Base-by-base conservation (phyloP, 1,284 basidiomycete genomes). In the Rugosomyces carneus region DNA sequence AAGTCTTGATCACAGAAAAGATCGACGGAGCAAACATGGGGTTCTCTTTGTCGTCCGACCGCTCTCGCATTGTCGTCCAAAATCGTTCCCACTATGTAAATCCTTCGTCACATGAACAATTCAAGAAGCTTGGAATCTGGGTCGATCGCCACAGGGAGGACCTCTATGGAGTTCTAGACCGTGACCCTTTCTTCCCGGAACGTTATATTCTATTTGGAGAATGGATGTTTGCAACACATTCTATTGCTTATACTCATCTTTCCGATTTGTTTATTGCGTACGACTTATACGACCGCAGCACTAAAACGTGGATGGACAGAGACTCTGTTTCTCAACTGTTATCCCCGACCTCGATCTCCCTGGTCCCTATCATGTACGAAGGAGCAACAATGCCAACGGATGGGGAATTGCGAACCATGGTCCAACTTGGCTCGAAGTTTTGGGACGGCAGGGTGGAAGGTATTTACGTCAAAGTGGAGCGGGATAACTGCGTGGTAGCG, bases 11-110 rank as follows among this genome's bases (percentile, higher is more conserved):
- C 53, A 80, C 79, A 2, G 80, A 83, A 55, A 82, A 83, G 56
- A 68, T 82, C 32, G 80, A 82, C 60, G 80, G 80, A 6, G 78
- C 80, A 21, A 82, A 84, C 59, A 75, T 82, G 72, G 80, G 78
- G 3, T 73, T 84, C 57, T 78, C 77, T 18, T 67, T 82, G 23
- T 75, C 74, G 3, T 57, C 65, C 2, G 70, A 72, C 53, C 60
- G 71, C 15, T 60, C 62, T 11, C 63, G 63, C n/a, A 66, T 81
- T 43, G 45, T 77, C 26, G 70, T 78, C 1, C 80, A 83, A 59
- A 83, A 83, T 56, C 71, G 80, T n/a, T 78, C 78, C 18, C 80
- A 82, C 60, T 80, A 73, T 53, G 69, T 81, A 31, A 72, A 71
- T 53, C 65, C 75, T 1, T 60, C 66, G 3, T 68, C 71, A 16